Evolutionary conservation across 345 rosid genomes (phyloP), one percentile per base, ranked within the genome.

Genomic region (Acer negundo): DNA sequence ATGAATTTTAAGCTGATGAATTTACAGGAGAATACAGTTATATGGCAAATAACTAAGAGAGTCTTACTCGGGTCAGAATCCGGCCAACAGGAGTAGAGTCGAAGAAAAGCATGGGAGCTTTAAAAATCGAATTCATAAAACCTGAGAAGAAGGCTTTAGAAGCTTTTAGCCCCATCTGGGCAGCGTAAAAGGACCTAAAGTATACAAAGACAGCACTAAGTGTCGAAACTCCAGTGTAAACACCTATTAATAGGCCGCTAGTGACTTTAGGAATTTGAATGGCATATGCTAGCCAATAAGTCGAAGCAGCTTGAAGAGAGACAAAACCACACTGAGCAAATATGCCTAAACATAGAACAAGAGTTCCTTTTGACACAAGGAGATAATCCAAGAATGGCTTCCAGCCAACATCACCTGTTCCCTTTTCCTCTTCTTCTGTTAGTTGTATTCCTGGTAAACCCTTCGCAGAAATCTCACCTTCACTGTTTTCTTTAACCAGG

Each of bases 21-120:
- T 26, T 74, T 62, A 31, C 46, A 17, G 12, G 26, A 23, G n/a
- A 24, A 10, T 46, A 62, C 40, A 22, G 24, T 4, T 26, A 42
- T 42, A 42, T 6, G 9, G n/a, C 13, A 22, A 28, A 63, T 28
- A 22, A 6, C 2, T 38, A 73, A 38, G 42, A 73, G 0, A 2
- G 65, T 80, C 87, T 86, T 90, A 93, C 98, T 72, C 94, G 84
- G 35, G 98, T 90, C 70, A 87, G 83, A 77, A 92, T 89, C 78
- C 97, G 83, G 12, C 97, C 93, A 35, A 90, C 90, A 0, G 94
- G 98, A 65, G 97, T 91, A 67, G 93, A 92, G 77, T 90, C 92
- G 1, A 91, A 92, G 85, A 93, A 93, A 42, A 87, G 86, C 97
- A 92, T 90, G 0, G 96, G 93, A 77, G 96, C 92, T 82, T 82